A percentile compares a stretch with the other conserved stretches of the same genome.
These are phyloP conservation scores for Trypanosoma theileri DNA, from an alignment of 208 protist genomes.

Conservation along the genomic window DNA sequence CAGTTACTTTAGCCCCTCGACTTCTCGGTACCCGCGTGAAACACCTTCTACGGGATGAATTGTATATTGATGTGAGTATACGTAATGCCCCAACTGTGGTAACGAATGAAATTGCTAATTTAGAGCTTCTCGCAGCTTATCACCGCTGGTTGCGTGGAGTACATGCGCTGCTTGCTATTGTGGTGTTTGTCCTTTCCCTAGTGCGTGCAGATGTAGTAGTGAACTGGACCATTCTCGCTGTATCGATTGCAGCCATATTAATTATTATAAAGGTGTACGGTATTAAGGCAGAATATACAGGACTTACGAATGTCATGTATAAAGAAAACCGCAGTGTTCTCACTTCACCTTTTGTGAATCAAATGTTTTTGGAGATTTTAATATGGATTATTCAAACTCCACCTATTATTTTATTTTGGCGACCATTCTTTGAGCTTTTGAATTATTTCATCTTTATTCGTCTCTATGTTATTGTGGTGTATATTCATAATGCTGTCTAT, in stretches of 20 bases:
- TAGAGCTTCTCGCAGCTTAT: conserved; percentile 65
- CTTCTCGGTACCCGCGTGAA: conserved; percentile 64
- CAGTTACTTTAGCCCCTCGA: conserved; percentile 55
- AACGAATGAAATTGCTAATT: conserved; percentile 43
- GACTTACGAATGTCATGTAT: conserved; percentile 66
- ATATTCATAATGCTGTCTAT: conserved; percentile 69
- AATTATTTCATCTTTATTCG: conserved; percentile 76
- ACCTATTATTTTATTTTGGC: conserved; percentile 46
- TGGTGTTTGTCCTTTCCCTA: conserved; percentile 59
- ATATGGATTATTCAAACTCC: conserved; percentile 78
- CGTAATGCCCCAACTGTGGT: conserved; percentile 48
- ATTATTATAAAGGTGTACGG: conserved; percentile 67
- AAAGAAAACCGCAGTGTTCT: conserved; percentile 50
- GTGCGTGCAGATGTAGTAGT: conserved; percentile 37
- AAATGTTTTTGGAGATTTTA: conserved; percentile 59
- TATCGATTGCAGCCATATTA: conserved; percentile 41
- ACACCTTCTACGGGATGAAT: conserved; percentile 63
- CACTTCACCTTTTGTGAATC: conserved; percentile 67
- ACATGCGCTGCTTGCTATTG: conserved; percentile 57
- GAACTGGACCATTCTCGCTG: conserved; percentile 63
- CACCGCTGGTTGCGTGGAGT: conserved; percentile 75
- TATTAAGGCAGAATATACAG: conserved; percentile 63
- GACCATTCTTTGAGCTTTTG: conserved; percentile 51
- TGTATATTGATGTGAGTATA: conserved; percentile 58
- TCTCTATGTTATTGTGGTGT: conserved; percentile 66